Evolutionary conservation across 2,329 filamentous ascomycete species (phyloP), one percentile per base, ranked within the genome.

Genomic region (Hymenoscyphus linearis): DNA sequence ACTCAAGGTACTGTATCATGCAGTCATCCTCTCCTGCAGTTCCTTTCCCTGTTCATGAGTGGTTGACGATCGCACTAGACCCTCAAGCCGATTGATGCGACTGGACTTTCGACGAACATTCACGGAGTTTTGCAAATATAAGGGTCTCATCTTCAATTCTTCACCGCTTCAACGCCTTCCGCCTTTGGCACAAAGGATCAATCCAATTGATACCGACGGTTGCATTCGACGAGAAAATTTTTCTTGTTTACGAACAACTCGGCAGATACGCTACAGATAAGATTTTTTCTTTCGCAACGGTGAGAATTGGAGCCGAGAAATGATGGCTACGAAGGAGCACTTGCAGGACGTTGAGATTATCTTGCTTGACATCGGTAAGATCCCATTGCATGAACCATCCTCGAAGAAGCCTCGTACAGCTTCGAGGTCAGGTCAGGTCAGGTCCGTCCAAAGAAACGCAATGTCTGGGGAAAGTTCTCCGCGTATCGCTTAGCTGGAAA

Each of bases 361-460:
- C 27, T 57, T 73, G 31, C 64, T 73, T n/a, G 71, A 73, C 67
- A 72, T 73, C 47, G 71, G 71, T 73, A 64, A 65, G 71, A 69
- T 58, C 52, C 27, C 52, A 27, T 18, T n/a, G 52, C 52, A 53
- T 50, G 44, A 50, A 50, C 44, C 44, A 31, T 4, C 22, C 44
- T 25, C 44, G 44, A 50, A 50, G 18, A n/a, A 31, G 1, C 22
- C 44, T 25, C 44, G 7, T 18, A 18, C 44, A 4, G 3, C 10
- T 22, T 25, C 31, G 31, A 27, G 47, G 47, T n/a, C n/a, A 26
- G 22, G 44, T 50, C 25, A 27, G 47, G 47, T n/a, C n/a, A 26
- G 22, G 44, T 50, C 25, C 40, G 40, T 47, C 40, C 18, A 18
- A 22, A 47, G 6, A 18, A 47, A 47, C 31, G 10, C 2, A 5